These are phyloP conservation scores for Orbilia brochopaga DNA, from an alignment of 2,329 filamentous ascomycete species.

Conservation along the genomic window DNA sequence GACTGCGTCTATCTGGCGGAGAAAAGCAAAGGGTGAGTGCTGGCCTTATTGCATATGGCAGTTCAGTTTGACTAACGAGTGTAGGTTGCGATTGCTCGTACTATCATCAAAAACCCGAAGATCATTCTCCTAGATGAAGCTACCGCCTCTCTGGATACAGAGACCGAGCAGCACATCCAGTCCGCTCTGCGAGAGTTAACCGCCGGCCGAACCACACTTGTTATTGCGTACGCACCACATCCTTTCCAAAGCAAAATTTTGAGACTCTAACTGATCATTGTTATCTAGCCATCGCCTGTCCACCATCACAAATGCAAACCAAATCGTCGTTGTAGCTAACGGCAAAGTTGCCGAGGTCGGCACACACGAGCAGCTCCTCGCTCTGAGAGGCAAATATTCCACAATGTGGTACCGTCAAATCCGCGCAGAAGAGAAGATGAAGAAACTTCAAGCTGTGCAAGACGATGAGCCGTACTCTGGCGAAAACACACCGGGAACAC, in stretches of 20 bases:
- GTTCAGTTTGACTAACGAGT: background rate
- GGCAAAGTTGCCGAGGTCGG: constrained; percentile 79
- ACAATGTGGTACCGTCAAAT: constrained; percentile 92
- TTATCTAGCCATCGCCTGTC: constrained; percentile 73
- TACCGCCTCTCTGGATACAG: constrained; percentile 86
- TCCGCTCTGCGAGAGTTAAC: constrained; percentile 81
- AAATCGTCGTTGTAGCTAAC: constrained; percentile 78
- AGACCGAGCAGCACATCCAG: constrained; percentile 93
- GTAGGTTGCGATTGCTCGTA: constrained; percentile 82
- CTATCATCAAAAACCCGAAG: constrained; percentile 86
- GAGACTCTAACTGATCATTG: constrained; percentile 12
- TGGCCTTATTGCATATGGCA: background rate
- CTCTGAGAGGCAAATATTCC: constrained; percentile 73
- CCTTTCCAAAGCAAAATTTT: background rate
- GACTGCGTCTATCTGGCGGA: constrained; percentile 82
- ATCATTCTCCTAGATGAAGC: constrained; percentile 95
- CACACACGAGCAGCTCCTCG: constrained; percentile 77
- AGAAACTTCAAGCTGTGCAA: constrained; percentile 49
- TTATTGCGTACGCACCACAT: constrained; percentile 76
- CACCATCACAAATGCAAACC: constrained; percentile 83
- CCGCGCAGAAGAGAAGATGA: constrained; percentile 65
- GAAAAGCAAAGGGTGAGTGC: constrained; percentile 76
- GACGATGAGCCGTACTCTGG: constrained; percentile 48
- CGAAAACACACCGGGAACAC: constrained; percentile 44
- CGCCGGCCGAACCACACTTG: constrained; percentile 85